Percentiles rank a stretch among this genome's conserved stretches.
Evolutionary conservation across 192 early-diverging fungal genomes (phyloP).

Genomic region (Gigaspora rosea): DNA sequence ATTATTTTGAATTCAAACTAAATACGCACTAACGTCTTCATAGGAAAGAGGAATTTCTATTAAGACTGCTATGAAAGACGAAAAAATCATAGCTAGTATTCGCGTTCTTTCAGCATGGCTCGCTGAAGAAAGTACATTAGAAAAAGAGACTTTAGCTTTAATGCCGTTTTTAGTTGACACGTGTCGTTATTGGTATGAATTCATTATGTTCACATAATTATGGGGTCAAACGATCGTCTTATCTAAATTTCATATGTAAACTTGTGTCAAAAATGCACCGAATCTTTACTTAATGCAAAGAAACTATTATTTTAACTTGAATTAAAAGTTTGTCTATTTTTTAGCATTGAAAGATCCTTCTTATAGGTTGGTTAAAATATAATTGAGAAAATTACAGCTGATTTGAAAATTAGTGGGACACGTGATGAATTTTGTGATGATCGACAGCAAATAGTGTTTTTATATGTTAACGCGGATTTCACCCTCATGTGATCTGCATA

Average conservation of each 20-base stretch:
- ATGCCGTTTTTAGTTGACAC: conserved; percentile 26
- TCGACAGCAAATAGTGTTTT: no score
- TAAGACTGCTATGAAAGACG: neutral
- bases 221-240: no score
- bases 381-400: no score
- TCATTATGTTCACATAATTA: no score
- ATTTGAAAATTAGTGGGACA: no score
- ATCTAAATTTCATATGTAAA: no score
- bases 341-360: no score
- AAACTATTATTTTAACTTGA: neutral
- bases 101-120: conserved; percentile 23
- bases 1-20: neutral
- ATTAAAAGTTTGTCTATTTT: neutral
- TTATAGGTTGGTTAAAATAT: no score
- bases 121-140: conserved; percentile 20
- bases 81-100: conserved; percentile 20
- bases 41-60: neutral
- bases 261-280: neutral
- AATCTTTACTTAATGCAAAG: neutral
- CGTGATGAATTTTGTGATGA: no score
- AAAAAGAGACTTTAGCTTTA: conserved; percentile 12
- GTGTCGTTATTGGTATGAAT: neutral
- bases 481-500: no score
- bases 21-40: neutral
- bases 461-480: no score